phyloP scores from a whole-genome alignment of 805 yeast genomes.

The Lipomyces yamanashiensis region DNA sequence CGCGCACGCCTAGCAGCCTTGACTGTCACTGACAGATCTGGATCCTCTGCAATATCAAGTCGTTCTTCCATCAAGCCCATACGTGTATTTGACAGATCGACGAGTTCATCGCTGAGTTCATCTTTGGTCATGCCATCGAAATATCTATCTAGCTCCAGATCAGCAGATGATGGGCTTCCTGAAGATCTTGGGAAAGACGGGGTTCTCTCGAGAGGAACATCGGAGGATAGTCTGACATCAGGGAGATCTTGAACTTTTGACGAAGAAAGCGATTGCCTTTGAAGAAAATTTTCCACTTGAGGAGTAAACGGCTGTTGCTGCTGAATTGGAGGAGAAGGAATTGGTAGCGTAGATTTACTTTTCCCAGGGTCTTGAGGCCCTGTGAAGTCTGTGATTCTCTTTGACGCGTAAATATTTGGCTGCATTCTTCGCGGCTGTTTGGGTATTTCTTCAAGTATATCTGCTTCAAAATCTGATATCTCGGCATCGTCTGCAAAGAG shows the following conservation, averaged over 20 bases:
- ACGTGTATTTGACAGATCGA: slow-evolving; percentile 9
- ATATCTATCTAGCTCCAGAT: neutral
- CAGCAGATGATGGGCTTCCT: neutral
- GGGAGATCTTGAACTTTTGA: neutral
- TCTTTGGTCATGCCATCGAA: slow-evolving; percentile 16
- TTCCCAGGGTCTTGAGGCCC: neutral
- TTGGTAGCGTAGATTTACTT: neutral
- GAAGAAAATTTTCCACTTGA: neutral
- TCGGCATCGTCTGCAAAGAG: slow-evolving; percentile 5
- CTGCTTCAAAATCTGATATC: neutral
- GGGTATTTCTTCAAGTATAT: neutral
- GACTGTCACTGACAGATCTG: slow-evolving; percentile 6
- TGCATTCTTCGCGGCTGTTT: neutral
- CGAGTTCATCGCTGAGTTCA: slow-evolving; percentile 16
- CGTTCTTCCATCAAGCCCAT: slow-evolving; percentile 25
- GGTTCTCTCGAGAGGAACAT: neutral
- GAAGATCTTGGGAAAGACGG: slow-evolving; percentile 1
- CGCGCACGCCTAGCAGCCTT: slow-evolving; percentile 12
- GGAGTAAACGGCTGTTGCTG: neutral
- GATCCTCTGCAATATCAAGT: slow-evolving; percentile 24
- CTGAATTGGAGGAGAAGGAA: neutral
- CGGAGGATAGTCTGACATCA: neutral
- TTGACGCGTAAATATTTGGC: slow-evolving; percentile 4
- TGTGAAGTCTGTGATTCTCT: slow-evolving; percentile 3
- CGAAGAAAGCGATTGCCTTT: neutral